phyloP scores from a whole-genome alignment of 306 rosid species.

The Medicago truncatula region DNA sequence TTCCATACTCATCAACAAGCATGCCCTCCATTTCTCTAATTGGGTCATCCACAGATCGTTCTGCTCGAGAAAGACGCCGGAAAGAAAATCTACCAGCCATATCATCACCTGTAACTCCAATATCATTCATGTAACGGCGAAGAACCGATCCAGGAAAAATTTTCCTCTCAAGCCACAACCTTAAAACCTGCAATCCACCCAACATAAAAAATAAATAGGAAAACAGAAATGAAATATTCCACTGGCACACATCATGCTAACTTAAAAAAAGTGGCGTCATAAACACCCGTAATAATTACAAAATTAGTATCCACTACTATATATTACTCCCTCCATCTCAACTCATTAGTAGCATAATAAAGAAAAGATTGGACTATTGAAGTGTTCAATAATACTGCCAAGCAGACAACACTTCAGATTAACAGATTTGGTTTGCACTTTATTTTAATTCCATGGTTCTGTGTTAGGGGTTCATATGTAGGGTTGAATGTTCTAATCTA shows the following conservation, averaged over 20 bases:
- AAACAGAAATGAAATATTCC: conserved; percentile 25
- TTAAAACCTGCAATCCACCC: conserved; percentile 68
- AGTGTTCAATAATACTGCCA: conserved; percentile 28
- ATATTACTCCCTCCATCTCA: background rate
- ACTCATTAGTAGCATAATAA: no score
- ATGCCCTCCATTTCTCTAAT: conserved; percentile 99
- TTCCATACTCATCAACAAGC: conserved; percentile 99
- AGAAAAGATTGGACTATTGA: background rate
- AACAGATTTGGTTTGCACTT: background rate
- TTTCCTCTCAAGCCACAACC: conserved; percentile 97
- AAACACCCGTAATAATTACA: conserved; percentile 9
- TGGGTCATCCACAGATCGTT: conserved; percentile 97
- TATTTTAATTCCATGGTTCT: conserved; percentile 3
- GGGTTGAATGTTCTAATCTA: background rate
- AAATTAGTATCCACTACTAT: conserved; percentile 7
- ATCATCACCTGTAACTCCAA: conserved; percentile 86
- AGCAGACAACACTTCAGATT: no score
- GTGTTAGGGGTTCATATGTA: background rate
- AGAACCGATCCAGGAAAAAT: conserved; percentile 86
- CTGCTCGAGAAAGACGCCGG: conserved; percentile 95
- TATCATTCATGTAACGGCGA: conserved; percentile 88
- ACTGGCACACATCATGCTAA: conserved; percentile 1
- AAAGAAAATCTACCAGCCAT: conserved; percentile 60
- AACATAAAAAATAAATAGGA: background rate
- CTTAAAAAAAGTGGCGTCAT: background rate